Evolutionary conservation across 139 green algal genomes (phyloP), one percentile per base, ranked within the genome.

Genomic region (Asterochloris erici): DNA sequence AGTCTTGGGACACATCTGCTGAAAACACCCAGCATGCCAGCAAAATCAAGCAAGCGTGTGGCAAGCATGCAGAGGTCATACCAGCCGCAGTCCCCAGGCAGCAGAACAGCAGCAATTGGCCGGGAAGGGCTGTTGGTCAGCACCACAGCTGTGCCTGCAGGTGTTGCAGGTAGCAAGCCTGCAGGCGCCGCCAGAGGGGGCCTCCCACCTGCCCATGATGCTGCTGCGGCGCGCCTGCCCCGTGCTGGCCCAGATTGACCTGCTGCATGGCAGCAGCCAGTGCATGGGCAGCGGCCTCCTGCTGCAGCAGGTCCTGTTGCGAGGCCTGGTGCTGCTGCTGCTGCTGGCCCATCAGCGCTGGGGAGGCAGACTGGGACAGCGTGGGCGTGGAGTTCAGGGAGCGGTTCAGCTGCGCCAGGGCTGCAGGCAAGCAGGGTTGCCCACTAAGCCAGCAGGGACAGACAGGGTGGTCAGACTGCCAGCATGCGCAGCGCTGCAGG

Each of bases 251-350:
- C 68, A 77, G 47, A 21, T 60, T 26, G 14, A 60, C 81, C 70
- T 84, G 81, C 61, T 75, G 62, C 19, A 63, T 63, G 14, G 81
- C 81, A 69, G 81, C 81, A 14, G 79, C 75, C 0, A 79, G 79
- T 66, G 84, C 84, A 64, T 87, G 84, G 28, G 84, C 79, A 63
- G 83, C 79, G 13, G 84, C 54, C n/a, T 71, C 77, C 75, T 84
- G 79, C 70, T 74, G 47, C 47, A 79, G 68, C 75, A 78, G 70
- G 82, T 78, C 26, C 16, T 74, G 73, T 47, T 47, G 73, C 68
- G 19, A 66, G 63, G 26, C 70, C 62, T 83, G 79, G 70, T 21
- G 73, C 69, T 24, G 77, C 28, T 27, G 62, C 38, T 54, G 38
- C 38, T 54, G 38, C 29, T 82, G 75, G 0, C 64, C 76, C n/a